phyloP scores from a whole-genome alignment of 1,139 yeast species.

The Taphrina wiesneri region DNA sequence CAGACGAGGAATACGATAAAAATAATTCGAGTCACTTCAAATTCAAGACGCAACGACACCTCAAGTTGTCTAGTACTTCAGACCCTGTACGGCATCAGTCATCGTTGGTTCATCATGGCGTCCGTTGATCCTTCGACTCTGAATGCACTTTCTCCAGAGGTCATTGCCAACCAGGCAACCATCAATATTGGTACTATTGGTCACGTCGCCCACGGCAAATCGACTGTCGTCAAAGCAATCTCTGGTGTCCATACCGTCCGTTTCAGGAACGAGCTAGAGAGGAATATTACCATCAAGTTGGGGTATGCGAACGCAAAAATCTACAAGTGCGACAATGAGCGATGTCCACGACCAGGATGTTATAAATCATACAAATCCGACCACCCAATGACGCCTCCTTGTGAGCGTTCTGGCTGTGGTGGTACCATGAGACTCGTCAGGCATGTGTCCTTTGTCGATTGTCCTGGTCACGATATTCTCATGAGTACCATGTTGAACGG shows the following conservation, averaged over 20 bases:
- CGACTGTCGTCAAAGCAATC: slow-evolving; percentile 97
- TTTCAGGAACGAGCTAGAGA: slow-evolving; percentile 69
- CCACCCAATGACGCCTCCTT: slow-evolving; percentile 89
- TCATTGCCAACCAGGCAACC: slow-evolving; percentile 79
- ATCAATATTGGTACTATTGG: slow-evolving; percentile 99
- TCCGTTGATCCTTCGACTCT: slow-evolving; percentile 32
- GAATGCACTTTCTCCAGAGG: slow-evolving; percentile 35
- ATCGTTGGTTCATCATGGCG: slow-evolving; percentile 14
- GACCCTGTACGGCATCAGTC: neutral
- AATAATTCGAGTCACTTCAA: slow-evolving; percentile 1
- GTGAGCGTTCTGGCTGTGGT: slow-evolving; percentile 71
- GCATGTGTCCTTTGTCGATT: slow-evolving; percentile 97
- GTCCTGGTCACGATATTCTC: slow-evolving; percentile 99
- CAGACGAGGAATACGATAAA: neutral
- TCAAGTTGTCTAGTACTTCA: too few species aligned
- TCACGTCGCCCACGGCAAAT: slow-evolving; percentile 98
- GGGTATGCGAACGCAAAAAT: slow-evolving; percentile 99
- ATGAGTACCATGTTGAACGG: slow-evolving; percentile 99
- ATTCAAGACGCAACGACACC: neutral
- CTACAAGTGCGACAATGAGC: slow-evolving; percentile 83
- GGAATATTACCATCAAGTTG: slow-evolving; percentile 96
- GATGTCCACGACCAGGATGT: slow-evolving; percentile 92
- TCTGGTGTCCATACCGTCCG: slow-evolving; percentile 99
- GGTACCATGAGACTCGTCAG: slow-evolving; percentile 89
- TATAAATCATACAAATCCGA: slow-evolving; percentile 92